Evolutionary conservation across 148 eudicot species (phyloP), one percentile per base, ranked within the genome.

Genomic region (Nepenthes mirabilis): DNA sequence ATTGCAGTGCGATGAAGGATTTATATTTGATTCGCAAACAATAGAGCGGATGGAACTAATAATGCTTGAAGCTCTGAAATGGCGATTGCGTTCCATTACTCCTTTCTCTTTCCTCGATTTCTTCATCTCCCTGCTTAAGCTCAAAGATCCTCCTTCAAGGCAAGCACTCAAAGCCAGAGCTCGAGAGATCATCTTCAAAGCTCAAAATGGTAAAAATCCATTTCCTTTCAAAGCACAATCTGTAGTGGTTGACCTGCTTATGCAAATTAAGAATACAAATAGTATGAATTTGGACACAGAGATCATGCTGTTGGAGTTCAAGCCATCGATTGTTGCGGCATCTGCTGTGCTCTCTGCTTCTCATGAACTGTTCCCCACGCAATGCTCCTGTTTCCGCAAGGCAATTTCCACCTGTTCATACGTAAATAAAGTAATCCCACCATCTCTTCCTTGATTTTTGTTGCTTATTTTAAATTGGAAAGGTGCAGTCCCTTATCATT

Each of bases 31-130:
- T 49, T 32, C 62, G 2, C 60, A 64, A 32, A 68, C 79, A 0
- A 72, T 79, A 36, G 56, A 64, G 57, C 37, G 84, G 37, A 82
- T 82, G 87, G 87, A 82, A 64, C 47, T 64, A 50, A n/a, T 82
- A 48, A 77, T 82, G 2, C 76, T 82, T 2, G 79, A 69, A 32
- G 79, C 79, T 51, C 74, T 82, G 5, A 70, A 77, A 60, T 82
- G 87, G 87, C 68, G 87, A 67, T 76, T 79, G 81, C 70, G 87
- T n/a, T 76, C 87, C 0, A 68, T 79, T 9, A 82, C 79, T 23
- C 87, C 87, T 5, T 79, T 82, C 61, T 65, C 74, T n/a, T 82
- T 82, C 69, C 2, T 66, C 13, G 33, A 69, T 64, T 79, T 65
- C 76, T 82, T 82, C 67, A 58, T 74, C 12, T 45, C 79, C 0